Base-by-base conservation (phyloP, 2,329 filamentous ascomycete genomes). In the Aureobasidium leucospermi region DNA sequence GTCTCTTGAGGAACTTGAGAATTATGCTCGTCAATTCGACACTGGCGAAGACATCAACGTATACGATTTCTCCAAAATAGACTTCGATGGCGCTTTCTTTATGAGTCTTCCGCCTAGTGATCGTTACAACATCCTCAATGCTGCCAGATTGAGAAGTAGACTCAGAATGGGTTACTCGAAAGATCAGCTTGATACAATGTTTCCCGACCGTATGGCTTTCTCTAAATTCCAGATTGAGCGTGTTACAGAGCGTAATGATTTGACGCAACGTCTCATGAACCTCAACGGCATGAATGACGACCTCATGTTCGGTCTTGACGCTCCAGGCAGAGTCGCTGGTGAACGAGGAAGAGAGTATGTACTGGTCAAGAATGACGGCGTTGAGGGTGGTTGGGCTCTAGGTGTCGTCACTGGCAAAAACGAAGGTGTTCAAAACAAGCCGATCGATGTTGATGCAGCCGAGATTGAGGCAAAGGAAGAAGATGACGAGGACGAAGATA, bases 11-110 rank as follows among this genome's bases (percentile, higher is more conserved):
- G 93, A 99, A 70, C 76, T 99, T 61, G 90, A 97, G 74, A 87
- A 93, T 65, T 99, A 99, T 70, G 93, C 95, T 3, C 81, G 87
- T 55, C 92, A 97, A 64, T 97, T 97, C 68, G 85, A 96, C 67
- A 85, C 85, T 62, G 94, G 94, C 58, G 91, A 97, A 73, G 93
- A 97, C 70, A 88, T 97, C 70, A 79, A 79, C 61, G 75, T 80
- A 5, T 97, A 97, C 73, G 93, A 97, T 74, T 99, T 99, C 70
- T 95, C 89, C 69, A 97, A 97, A 74, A 99, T 99, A 67, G 94
- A 99, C 70, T 99, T 97, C 68, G 89, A 97, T 65, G 90, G 92
- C 65, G 85, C 93, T 11, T 99, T 99, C 74, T 99, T 99, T 76
- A 84, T 88, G 71, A 96, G 90, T 70, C 75, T 99, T 60, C 94